Conservation (phyloP, 495 filamentous ascomycete species). For the Penicillium canescens region DNA sequence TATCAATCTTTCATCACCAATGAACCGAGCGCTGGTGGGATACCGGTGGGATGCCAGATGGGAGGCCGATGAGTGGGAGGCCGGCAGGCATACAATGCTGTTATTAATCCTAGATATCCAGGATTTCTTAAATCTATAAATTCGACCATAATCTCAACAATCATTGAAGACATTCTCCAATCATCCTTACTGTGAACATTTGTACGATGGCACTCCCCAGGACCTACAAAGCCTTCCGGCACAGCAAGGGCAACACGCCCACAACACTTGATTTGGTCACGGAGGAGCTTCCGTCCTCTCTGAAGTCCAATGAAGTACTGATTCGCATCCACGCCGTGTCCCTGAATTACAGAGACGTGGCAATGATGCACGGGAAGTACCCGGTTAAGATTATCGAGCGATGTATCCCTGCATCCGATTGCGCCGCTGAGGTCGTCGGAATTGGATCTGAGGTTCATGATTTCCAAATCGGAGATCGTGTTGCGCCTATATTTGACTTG, state of each 20-base stretch:
- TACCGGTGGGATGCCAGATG: too few relatives aligned
- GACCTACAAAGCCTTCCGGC: background rate
- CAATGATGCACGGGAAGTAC: constrained; percentile 33
- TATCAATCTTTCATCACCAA: too few relatives aligned
- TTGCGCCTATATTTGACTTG: constrained; percentile 4
- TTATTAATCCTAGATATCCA: too few relatives aligned
- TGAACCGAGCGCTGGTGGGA: too few relatives aligned
- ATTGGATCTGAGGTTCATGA: constrained; percentile 21
- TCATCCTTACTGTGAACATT: too few relatives aligned
- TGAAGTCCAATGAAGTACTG: constrained; percentile 10
- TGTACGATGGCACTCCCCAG: background rate
- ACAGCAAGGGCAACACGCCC: background rate
- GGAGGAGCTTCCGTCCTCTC: background rate
- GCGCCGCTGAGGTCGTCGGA: constrained; percentile 20
- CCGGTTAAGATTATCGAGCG: constrained; percentile 11
- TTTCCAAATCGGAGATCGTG: constrained; percentile 33
- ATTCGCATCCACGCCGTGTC: constrained; percentile 21
- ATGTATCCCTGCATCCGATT: constrained; percentile 27
- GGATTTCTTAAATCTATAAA: too few relatives aligned
- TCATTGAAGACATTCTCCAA: too few relatives aligned
- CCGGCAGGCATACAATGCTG: too few relatives aligned
- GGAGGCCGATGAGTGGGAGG: too few relatives aligned
- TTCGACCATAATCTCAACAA: too few relatives aligned
- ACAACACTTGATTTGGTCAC: background rate
- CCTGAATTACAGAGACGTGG: constrained; percentile 28